Percentiles rank a stretch among this genome's conserved stretches.
Evolutionary conservation across 2,329 filamentous ascomycete species (phyloP).

Genomic region (Daldinia sp.): DNA sequence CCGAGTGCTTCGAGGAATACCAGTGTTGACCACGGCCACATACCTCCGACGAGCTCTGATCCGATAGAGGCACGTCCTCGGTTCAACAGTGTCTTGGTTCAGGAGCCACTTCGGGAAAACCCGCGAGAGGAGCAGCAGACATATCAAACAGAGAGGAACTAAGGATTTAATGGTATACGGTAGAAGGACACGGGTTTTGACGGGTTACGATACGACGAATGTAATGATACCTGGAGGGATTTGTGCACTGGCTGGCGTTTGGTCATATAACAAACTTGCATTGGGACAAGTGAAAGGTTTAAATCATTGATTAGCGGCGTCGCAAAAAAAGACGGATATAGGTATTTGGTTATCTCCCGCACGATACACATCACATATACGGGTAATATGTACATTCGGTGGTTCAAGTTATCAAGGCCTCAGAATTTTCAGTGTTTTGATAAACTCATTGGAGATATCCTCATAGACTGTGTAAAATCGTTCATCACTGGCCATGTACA

Average conservation of each 20-base stretch:
- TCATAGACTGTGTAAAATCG: constrained; percentile 50
- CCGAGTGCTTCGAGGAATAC: constrained; percentile 47
- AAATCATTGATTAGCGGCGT: constrained; percentile 12
- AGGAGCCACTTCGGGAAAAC: constrained; percentile 37
- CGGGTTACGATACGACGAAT: constrained; percentile 16
- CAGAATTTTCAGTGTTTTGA: constrained; percentile 53
- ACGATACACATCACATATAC: background rate
- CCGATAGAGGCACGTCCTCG: constrained; percentile 34
- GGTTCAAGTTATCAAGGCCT: constrained; percentile 43
- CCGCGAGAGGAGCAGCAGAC: constrained; percentile 35
- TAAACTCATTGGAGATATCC: constrained; percentile 51
- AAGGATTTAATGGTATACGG: background rate
- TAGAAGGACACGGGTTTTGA: background rate
- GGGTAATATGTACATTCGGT: constrained; percentile 12
- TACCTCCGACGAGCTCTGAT: constrained; percentile 28
- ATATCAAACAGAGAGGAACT: constrained; percentile 1
- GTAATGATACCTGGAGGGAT: constrained; percentile 27
- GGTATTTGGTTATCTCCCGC: background rate
- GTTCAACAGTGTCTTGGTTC: constrained; percentile 34
- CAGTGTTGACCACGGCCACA: constrained; percentile 45
- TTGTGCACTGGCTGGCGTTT: constrained; percentile 19
- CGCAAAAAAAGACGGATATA: constrained; percentile 8
- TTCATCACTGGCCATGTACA: constrained; percentile 50
- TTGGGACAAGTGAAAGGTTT: background rate
- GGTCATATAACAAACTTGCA: background rate